A percentile compares a stretch with the other conserved stretches of the same genome.
phyloP scores from a whole-genome alignment of 257 asterid genomes.

The Marsdenia floribunda region DNA sequence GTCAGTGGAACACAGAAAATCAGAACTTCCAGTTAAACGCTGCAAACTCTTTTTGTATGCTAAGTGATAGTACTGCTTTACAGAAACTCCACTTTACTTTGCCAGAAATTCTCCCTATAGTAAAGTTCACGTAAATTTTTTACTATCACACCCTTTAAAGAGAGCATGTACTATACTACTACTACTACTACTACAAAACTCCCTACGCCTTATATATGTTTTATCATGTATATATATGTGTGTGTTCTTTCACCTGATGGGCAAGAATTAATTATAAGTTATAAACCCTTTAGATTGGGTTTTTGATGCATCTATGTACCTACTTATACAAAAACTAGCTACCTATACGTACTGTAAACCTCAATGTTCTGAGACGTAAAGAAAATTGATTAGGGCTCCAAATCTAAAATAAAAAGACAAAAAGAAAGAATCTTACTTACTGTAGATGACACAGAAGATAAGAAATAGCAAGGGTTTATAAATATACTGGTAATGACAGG shows the following conservation, averaged over 20 bases:
- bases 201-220: too few species aligned
- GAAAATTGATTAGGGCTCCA: too few species aligned
- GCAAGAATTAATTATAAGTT: too few species aligned
- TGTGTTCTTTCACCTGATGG: not conserved
- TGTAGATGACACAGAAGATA: not conserved
- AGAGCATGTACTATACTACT: too few species aligned
- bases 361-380: too few species aligned
- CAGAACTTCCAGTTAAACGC: not conserved
- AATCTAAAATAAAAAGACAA: too few species aligned
- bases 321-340: too few species aligned
- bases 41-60: not conserved
- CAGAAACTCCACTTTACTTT: not conserved
- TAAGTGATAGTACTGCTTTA: not conserved
- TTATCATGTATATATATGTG: too few species aligned
- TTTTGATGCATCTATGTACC: too few species aligned
- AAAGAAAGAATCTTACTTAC: not conserved
- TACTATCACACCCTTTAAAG: not conserved
- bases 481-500: not conserved
- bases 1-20: not conserved
- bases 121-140: not conserved
- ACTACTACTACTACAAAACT: too few species aligned
- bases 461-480: not conserved
- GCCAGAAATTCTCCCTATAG: not conserved
- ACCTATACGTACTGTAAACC: too few species aligned
- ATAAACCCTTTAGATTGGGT: too few species aligned